Evolutionary conservation across 1,284 basidiomycete species (phyloP).

Genomic region (Volvariella volvacea): DNA sequence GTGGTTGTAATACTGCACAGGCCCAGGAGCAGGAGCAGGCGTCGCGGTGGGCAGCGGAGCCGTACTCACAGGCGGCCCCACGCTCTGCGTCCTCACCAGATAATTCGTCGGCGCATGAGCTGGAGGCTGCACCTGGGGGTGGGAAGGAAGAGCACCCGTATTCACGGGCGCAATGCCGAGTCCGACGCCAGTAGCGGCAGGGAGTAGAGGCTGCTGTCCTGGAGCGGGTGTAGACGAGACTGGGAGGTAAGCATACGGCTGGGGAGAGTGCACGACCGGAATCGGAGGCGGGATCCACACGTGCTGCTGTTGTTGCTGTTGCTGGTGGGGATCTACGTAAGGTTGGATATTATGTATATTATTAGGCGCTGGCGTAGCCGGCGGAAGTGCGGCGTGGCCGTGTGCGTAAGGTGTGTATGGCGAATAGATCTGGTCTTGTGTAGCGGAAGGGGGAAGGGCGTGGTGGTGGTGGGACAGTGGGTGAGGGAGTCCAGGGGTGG

Average conservation of each 20-base stretch:
- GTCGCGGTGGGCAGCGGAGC: not conserved
- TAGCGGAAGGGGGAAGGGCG: slow-evolving; percentile 5
- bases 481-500: no score
- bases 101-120: slow-evolving; percentile 2
- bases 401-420: slow-evolving; percentile 13
- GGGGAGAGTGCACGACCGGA: slow-evolving; percentile 16
- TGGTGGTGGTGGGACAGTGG: no score
- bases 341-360: slow-evolving; percentile 14
- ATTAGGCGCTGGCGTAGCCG: slow-evolving; percentile 18
- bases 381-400: slow-evolving; percentile 14
- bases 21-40: no score
- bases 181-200: no score
- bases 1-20: no score
- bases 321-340: slow-evolving; percentile 29
- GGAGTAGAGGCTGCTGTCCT: slow-evolving; percentile 10
- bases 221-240: slow-evolving; percentile 12
- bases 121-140: no score
- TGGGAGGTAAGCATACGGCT: slow-evolving; percentile 17
- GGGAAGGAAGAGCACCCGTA: slow-evolving; percentile 9
- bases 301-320: slow-evolving; percentile 33
- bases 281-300: slow-evolving; percentile 43
- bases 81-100: slow-evolving; percentile 12
- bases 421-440: slow-evolving; percentile 4
- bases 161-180: not conserved
- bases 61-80: slow-evolving; percentile 9